These are phyloP conservation scores for Aspergillus neotritici DNA, from an alignment of 2,329 filamentous ascomycete species.

Conservation along the genomic window DNA sequence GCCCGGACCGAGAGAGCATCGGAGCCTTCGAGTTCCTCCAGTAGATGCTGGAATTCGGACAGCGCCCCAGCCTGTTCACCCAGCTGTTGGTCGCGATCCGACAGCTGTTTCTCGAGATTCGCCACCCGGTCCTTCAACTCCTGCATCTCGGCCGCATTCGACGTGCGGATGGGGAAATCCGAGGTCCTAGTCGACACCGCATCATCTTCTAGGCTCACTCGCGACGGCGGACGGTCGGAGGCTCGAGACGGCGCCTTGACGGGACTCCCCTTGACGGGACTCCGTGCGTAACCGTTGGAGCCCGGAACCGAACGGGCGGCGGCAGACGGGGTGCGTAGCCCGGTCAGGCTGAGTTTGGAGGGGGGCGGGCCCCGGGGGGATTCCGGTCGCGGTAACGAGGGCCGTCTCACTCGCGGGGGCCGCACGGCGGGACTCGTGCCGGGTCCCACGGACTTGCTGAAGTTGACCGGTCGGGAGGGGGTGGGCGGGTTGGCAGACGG, in stretches of 20 bases:
- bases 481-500: slow-evolving; percentile 59
- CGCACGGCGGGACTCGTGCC: slow-evolving; percentile 54
- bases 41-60: slow-evolving; percentile 80
- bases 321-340: slow-evolving; percentile 54
- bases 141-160: slow-evolving; percentile 24
- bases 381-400: slow-evolving; percentile 79
- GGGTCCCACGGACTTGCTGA: slow-evolving; percentile 82
- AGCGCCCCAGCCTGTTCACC: slow-evolving; percentile 78
- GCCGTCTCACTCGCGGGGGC: slow-evolving; percentile 60
- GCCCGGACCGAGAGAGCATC: slow-evolving; percentile 72
- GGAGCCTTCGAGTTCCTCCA: slow-evolving; percentile 76
- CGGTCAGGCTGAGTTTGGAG: slow-evolving; percentile 49
- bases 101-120: slow-evolving; percentile 65
- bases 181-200: slow-evolving; percentile 27
- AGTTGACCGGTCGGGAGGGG: slow-evolving; percentile 66
- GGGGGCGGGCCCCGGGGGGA: slow-evolving; percentile 64
- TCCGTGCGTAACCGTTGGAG: slow-evolving; percentile 43
- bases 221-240: slow-evolving; percentile 36
- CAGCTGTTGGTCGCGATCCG: slow-evolving; percentile 81
- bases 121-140: slow-evolving; percentile 65
- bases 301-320: slow-evolving; percentile 22
- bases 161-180: slow-evolving; percentile 22
- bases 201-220: slow-evolving; percentile 36
- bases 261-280: slow-evolving; percentile 37
- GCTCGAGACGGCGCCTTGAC: slow-evolving; percentile 34